Base-by-base conservation (phyloP, 75 land plant species). In the Cunninghamia lanceolata region DNA sequence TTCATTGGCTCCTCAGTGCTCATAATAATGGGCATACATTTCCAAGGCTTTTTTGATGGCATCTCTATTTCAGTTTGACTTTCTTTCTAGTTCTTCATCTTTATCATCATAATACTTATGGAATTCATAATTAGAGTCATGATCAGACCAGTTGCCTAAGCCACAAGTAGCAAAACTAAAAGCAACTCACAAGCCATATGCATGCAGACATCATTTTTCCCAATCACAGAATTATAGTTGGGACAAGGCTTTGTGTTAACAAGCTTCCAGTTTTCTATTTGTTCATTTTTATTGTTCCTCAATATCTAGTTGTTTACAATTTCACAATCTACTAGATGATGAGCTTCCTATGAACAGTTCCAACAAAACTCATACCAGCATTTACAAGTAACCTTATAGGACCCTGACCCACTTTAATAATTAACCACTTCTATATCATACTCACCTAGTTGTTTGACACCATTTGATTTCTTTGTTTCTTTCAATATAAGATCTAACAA, bases 271-370 rank as follows among this genome's bases (percentile, higher is more conserved):
- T 66, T 66, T 8, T 66, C 30, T 7, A 7, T 66, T 63, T 66
- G n/a, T 66, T 4, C 74, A 11, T 83, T 87, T 2, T 85, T 53
- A 39, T 74, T 84, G 32, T 85, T 88, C 47, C 54, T 82, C 4
- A 85, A n/a, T n/a, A n/a, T n/a, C n/a, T n/a, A n/a, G n/a, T n/a
- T n/a, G n/a, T n/a, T n/a, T n/a, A n/a, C n/a, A 34, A 90, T 90
- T 25, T 86, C 90, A 83, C 91, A 90, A 54, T 88, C 91, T 11
- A 90, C 90, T 47, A 90, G 91, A 38, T 90, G 82, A 80, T 90
- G 91, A 3, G 88, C 90, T 78, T 90, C 91, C 83, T 90, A 86
- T 76, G 78, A 84, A 86, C 91, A 90, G 86, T 86, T 90, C 91
- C 91, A 90, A 81, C 91, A 90, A 50, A 90, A 90, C 13, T 59